Evolutionary conservation across 352 stramenopile genomes (phyloP), one percentile per base, ranked within the genome.

Genomic region (Phytophthora capsici): DNA sequence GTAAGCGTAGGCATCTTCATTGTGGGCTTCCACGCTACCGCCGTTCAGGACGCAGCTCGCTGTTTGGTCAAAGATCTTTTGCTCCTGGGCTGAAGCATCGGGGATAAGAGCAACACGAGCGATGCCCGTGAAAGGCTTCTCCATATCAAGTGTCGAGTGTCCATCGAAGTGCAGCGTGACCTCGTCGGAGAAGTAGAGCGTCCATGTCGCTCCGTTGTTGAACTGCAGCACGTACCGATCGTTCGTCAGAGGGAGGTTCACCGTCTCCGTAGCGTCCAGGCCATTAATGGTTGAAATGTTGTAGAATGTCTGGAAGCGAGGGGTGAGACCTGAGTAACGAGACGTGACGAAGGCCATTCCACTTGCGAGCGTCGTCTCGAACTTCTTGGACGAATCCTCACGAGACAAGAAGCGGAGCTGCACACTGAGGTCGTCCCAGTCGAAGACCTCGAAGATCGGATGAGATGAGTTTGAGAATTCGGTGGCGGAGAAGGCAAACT

Each of bases 261-360:
- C 26, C 2, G 63, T 63, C 46, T 86, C 67, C 14, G 48, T 50
- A 40, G 40, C n/a, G 34, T 71, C 54, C 5, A 76, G 34, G 28
- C 71, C 75, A 36, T 91, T 91, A 65, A 91, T 77, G 10, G 60
- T 63, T 22, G 66, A 52, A n/a, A 91, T 83, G 14, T 71, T 72
- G 52, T 82, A 72, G 8, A 73, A 44, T 4, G 74, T 74, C 51
- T 57, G 51, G 44, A 93, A 77, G 23, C 55, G 60, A 16, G 82
- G 84, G 20, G 72, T 82, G 4, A 91, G 60, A 12, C 40, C 55
- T 16, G 62, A 48, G 64, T 87, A 91, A 53, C 64, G 82, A 48
- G 72, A 75, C 2, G 80, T 84, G n/a, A 80, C 61, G 36, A 80
- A 89, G 3, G 80, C 84, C 84, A 92, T 92, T 43, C 81, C 84